phyloP scores from a whole-genome alignment of 768 basidiomycete genomes.

The Xanthoconium purpureum region DNA sequence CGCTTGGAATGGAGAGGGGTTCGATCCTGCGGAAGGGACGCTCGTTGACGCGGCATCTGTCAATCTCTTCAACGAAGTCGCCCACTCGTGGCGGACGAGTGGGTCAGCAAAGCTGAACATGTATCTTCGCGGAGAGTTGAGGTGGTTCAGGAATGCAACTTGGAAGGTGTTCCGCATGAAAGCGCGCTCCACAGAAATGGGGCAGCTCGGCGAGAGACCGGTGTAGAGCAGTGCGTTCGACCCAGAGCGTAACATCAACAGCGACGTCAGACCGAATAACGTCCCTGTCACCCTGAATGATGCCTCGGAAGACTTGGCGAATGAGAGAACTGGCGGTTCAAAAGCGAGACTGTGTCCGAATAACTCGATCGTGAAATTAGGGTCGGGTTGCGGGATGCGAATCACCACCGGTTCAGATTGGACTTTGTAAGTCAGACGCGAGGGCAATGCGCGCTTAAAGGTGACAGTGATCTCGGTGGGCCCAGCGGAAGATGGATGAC shows the following conservation, averaged over 20 bases:
- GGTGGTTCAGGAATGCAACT: slow-evolving; percentile 73
- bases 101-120: slow-evolving; percentile 92
- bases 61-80: slow-evolving; percentile 61
- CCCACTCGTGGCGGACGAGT: slow-evolving; percentile 72
- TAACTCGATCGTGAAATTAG: slow-evolving; percentile 77
- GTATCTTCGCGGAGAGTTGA: slow-evolving; percentile 74
- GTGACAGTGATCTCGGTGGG: slow-evolving; percentile 55
- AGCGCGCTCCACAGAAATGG: slow-evolving; percentile 79
- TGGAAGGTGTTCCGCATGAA: slow-evolving; percentile 99
- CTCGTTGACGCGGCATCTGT: slow-evolving; percentile 47
- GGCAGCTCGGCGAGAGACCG: slow-evolving; percentile 74
- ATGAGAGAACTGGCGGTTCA: slow-evolving; percentile 81
- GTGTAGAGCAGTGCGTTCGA: slow-evolving; percentile 80
- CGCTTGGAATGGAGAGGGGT: slow-evolving; percentile 37
- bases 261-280: slow-evolving; percentile 74
- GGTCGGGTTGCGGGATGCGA: slow-evolving; percentile 80
- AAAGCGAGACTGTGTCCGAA: slow-evolving; percentile 86
- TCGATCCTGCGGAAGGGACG: slow-evolving; percentile 23
- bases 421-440: slow-evolving; percentile 78
- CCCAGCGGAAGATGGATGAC: slow-evolving; percentile 40
- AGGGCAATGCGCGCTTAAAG: slow-evolving; percentile 72
- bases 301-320: slow-evolving; percentile 72
- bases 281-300: slow-evolving; percentile 91
- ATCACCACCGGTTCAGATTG: slow-evolving; percentile 88
- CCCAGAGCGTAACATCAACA: slow-evolving; percentile 82